phyloP scores from a whole-genome alignment of 176 grass and related monocot genomes.

The Areca catechu region DNA sequence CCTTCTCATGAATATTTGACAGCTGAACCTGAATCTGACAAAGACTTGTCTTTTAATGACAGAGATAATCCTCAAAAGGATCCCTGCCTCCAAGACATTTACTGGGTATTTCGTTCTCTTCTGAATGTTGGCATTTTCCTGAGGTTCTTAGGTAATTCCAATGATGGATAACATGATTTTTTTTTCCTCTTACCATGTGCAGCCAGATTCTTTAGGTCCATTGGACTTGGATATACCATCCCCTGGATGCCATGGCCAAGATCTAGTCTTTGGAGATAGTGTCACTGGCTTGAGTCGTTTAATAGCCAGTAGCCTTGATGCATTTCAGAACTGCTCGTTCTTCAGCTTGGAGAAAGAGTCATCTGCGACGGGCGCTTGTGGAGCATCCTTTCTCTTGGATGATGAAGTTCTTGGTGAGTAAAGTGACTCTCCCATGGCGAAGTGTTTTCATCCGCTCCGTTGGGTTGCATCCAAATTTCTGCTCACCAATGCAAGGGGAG shows the following conservation, averaged over 20 bases:
- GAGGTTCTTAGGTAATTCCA: not conserved
- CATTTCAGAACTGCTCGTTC: slow-evolving; percentile 66
- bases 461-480: too few relatives aligned
- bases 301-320: slow-evolving; percentile 74
- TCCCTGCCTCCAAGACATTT: slow-evolving; percentile 51
- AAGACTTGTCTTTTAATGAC: slow-evolving; percentile 20
- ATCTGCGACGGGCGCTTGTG: not conserved
- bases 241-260: slow-evolving; percentile 43
- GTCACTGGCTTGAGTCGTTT: slow-evolving; percentile 71
- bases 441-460: too few relatives aligned
- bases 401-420: too few relatives aligned
- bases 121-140: too few relatives aligned
- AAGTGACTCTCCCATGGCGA: too few relatives aligned
- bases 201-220: slow-evolving; percentile 90
- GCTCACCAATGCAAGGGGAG: too few relatives aligned
- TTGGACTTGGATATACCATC: slow-evolving; percentile 63
- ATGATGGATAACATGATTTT: not conserved
- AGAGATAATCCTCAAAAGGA: slow-evolving; percentile 26
- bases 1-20: not conserved
- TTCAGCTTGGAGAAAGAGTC: slow-evolving; percentile 45
- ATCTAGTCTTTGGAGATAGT: slow-evolving; percentile 57
- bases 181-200: slow-evolving; percentile 13
- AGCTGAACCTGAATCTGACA: slow-evolving; percentile 18
- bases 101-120: slow-evolving; percentile 58
- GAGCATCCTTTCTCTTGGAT: not conserved